Conservation (phyloP, 805 yeast genomes). For the Metschnikowia matae region DNA sequence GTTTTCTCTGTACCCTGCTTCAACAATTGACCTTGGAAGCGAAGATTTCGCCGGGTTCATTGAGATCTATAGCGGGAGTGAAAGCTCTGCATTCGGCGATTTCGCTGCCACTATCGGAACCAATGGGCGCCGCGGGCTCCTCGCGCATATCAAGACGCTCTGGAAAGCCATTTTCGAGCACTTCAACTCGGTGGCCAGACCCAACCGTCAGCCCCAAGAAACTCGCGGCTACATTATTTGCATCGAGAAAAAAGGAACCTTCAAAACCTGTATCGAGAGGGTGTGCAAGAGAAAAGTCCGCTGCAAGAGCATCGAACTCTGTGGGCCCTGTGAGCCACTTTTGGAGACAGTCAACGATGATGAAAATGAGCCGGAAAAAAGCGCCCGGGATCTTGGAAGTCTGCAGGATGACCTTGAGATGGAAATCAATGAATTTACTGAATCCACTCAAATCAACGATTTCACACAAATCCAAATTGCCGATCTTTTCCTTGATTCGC, state of each 20-base stretch:
- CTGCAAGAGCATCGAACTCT: not conserved
- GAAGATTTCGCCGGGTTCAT: slow-evolving; percentile 1
- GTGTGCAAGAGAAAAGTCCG: not conserved
- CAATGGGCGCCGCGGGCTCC: not conserved
- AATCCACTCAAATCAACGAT: too few species aligned
- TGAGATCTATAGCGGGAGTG: not conserved
- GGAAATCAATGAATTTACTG: too few species aligned
- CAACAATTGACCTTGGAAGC: not conserved
- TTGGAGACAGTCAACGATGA: not conserved
- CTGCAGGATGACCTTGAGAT: too few species aligned
- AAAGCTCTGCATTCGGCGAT: not conserved
- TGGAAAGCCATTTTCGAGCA: not conserved
- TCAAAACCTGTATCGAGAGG: not conserved
- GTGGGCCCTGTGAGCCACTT: not conserved
- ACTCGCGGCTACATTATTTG: not conserved
- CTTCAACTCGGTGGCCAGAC: too few species aligned
- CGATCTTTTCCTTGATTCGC: too few species aligned
- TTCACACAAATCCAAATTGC: too few species aligned
- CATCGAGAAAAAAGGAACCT: not conserved
- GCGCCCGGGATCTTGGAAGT: too few species aligned
- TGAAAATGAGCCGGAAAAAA: too few species aligned
- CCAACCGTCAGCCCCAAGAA: not conserved
- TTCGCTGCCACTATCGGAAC: not conserved
- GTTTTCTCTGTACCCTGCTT: not conserved
- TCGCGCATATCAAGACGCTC: not conserved